Percentiles rank a stretch among this genome's conserved stretches.
Evolutionary conservation across 495 filamentous ascomycete species (phyloP).

Genomic region (Hyaloscypha finlandica): DNA sequence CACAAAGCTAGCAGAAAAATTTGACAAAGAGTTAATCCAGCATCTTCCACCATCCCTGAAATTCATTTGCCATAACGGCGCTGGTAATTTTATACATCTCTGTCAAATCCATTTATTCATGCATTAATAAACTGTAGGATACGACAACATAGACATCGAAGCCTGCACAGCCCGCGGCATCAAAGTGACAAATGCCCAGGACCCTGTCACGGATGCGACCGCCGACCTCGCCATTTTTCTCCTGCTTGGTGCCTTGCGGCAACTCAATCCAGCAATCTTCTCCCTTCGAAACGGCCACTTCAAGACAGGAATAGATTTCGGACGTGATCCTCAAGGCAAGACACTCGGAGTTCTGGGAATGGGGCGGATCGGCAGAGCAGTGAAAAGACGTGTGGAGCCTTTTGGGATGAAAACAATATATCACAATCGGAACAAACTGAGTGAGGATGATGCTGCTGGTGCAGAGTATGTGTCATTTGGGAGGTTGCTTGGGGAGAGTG

Average conservation of each 20-base stretch:
- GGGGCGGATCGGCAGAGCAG: slow-evolving; percentile 77
- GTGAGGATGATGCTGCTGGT: slow-evolving; percentile 49
- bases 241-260: slow-evolving; percentile 73
- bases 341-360: slow-evolving; percentile 79
- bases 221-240: slow-evolving; percentile 79
- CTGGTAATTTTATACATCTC: neutral
- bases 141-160: slow-evolving; percentile 74
- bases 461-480: slow-evolving; percentile 65
- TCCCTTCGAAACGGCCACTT: slow-evolving; percentile 60
- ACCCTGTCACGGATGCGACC: slow-evolving; percentile 74
- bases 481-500: slow-evolving; percentile 57
- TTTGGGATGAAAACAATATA: slow-evolving; percentile 75
- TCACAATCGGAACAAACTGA: slow-evolving; percentile 63
- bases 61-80: slow-evolving; percentile 78
- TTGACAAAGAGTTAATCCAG: slow-evolving; percentile 65
- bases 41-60: slow-evolving; percentile 64
- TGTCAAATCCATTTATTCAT: too few species aligned
- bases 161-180: slow-evolving; percentile 66
- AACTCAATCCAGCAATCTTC: slow-evolving; percentile 64
- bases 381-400: slow-evolving; percentile 48
- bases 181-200: slow-evolving; percentile 71
- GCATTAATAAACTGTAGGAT: slow-evolving; percentile 52
- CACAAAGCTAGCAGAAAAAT: neutral
- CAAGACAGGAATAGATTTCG: slow-evolving; percentile 51
- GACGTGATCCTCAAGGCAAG: slow-evolving; percentile 69